A percentile compares a stretch with the other conserved stretches of the same genome.
Conservation (phyloP, 1,284 basidiomycete species). For the Leucoagaricus sp. region DNA sequence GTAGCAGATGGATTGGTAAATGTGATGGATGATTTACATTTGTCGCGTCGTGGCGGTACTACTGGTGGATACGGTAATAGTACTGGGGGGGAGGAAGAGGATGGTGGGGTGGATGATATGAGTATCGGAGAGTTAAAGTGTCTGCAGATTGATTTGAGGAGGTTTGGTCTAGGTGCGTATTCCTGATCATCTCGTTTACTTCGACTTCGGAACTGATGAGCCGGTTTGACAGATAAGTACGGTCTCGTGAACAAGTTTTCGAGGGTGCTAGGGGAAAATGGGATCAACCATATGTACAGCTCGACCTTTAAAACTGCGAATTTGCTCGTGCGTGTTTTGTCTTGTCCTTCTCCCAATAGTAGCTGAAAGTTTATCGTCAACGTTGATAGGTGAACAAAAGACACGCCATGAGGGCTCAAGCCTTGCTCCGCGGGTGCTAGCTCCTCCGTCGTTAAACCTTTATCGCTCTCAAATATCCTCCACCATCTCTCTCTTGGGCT, state of each 20-base stretch:
- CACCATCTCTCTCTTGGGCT: too few relatives aligned
- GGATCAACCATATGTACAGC: conserved; percentile 83
- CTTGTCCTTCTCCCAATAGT: background rate
- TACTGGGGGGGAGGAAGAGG: conserved; percentile 31
- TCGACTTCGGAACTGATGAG: background rate
- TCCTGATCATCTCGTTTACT: background rate
- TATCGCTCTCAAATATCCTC: background rate
- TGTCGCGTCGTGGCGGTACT: conserved; percentile 30
- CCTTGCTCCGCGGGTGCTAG: conserved; percentile 44
- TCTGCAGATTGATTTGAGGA: conserved; percentile 68
- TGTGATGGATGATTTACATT: background rate
- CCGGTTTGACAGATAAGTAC: conserved; percentile 57
- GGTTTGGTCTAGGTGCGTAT: conserved; percentile 64
- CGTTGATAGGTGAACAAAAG: conserved; percentile 43
- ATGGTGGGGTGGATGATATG: conserved; percentile 28
- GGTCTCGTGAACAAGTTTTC: conserved; percentile 80
- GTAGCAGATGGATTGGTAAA: too few relatives aligned
- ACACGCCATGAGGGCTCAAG: conserved; percentile 43
- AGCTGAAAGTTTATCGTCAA: conserved; percentile 1
- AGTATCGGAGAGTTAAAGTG: conserved; percentile 45
- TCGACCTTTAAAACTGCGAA: conserved; percentile 86
- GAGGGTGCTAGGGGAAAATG: conserved; percentile 64
- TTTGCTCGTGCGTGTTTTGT: conserved; percentile 53
- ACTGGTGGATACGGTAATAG: conserved; percentile 36
- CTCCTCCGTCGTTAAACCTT: background rate